phyloP scores from a whole-genome alignment of 2,329 filamentous ascomycete species.

The Pestalotiopsis sp. region DNA sequence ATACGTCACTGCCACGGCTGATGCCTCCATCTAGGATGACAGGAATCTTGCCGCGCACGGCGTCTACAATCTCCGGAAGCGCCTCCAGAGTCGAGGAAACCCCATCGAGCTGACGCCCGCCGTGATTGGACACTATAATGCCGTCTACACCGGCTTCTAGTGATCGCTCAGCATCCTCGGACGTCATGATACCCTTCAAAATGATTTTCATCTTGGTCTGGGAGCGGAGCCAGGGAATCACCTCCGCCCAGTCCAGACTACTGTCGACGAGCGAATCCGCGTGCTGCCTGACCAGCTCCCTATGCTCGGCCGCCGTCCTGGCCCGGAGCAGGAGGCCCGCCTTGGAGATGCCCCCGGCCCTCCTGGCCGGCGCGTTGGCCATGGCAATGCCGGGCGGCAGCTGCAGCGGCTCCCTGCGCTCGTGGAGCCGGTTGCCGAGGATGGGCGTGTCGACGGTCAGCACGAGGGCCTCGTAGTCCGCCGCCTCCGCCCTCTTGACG shows the following conservation, averaged over 20 bases:
- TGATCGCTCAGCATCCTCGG: slow-evolving; percentile 42
- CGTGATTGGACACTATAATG: slow-evolving; percentile 48
- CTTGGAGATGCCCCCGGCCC: neutral
- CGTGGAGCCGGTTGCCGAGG: slow-evolving; percentile 51
- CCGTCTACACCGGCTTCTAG: slow-evolving; percentile 40
- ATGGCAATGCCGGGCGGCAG: slow-evolving; percentile 37
- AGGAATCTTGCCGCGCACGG: slow-evolving; percentile 45
- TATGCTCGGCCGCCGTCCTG: neutral
- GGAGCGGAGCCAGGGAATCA: slow-evolving; percentile 52
- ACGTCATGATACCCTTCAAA: slow-evolving; percentile 27
- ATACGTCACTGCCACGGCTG: slow-evolving; percentile 17
- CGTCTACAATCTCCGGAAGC: slow-evolving; percentile 47
- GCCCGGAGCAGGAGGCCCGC: neutral
- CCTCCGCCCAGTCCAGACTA: slow-evolving; percentile 46
- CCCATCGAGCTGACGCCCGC: slow-evolving; percentile 48
- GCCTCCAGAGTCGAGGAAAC: slow-evolving; percentile 46
- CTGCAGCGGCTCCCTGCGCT: slow-evolving; percentile 52
- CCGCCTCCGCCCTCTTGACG: slow-evolving; percentile 40
- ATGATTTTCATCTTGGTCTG: slow-evolving; percentile 53
- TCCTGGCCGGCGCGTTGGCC: slow-evolving; percentile 3
- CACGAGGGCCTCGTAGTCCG: slow-evolving; percentile 55
- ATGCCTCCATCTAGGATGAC: slow-evolving; percentile 29
- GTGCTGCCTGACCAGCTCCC: slow-evolving; percentile 1
- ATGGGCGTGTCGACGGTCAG: slow-evolving; percentile 56
- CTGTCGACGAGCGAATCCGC: slow-evolving; percentile 15